A percentile compares a stretch with the other conserved stretches of the same genome.
phyloP scores from a whole-genome alignment of 2,329 filamentous ascomycete species.

The Fusarium drepaniforme region DNA sequence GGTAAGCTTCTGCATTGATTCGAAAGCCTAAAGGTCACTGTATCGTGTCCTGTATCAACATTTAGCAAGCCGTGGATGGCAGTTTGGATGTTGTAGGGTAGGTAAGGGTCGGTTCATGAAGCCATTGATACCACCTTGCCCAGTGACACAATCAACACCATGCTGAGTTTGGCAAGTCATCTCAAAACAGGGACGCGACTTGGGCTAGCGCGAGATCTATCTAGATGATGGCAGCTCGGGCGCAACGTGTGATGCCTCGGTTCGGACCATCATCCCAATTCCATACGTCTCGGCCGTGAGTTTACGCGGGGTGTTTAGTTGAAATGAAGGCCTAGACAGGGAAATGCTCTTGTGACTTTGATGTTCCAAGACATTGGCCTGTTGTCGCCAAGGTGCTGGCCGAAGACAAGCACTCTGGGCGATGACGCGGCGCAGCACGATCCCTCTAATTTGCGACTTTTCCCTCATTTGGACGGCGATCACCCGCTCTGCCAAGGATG shows the following conservation, averaged over 20 bases:
- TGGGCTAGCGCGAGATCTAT: neutral
- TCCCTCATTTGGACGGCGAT: slow-evolving; percentile 10
- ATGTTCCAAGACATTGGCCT: neutral
- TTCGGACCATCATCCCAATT: neutral
- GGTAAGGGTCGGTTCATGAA: neutral
- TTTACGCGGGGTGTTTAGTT: neutral
- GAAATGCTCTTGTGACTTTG: neutral
- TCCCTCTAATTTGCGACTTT: neutral
- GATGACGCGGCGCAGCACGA: neutral
- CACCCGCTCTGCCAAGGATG: slow-evolving; percentile 33
- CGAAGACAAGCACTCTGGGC: neutral
- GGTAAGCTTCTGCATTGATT: accelerated
- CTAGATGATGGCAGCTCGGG: neutral
- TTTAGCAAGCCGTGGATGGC: neutral
- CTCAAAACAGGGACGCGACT: neutral
- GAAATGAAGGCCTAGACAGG: neutral
- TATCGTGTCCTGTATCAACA: neutral
- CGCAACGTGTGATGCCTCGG: neutral
- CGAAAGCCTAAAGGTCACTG: neutral
- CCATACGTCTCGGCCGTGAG: neutral
- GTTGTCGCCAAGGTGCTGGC: slow-evolving; percentile 27
- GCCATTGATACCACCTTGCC: neutral
- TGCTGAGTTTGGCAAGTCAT: neutral
- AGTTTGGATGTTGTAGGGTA: neutral
- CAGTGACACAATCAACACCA: neutral